Evolutionary conservation across 805 yeast species (phyloP).

Genomic region (Lipomyces yamanashiensis): DNA sequence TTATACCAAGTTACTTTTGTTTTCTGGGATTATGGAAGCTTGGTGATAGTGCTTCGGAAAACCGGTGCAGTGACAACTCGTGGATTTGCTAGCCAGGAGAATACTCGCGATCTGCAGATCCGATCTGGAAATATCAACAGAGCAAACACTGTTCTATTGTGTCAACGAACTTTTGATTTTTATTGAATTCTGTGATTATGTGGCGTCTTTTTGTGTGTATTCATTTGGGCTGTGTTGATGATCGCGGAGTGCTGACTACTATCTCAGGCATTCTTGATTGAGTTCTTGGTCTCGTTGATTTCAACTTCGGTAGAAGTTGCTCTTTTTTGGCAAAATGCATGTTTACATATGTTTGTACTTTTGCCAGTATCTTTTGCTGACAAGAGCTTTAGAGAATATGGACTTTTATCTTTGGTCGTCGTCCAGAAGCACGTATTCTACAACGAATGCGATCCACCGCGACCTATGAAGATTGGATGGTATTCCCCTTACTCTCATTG

Average conservation of each 20-base stretch:
- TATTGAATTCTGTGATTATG: neutral
- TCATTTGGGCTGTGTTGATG: neutral
- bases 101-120: no score
- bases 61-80: no score
- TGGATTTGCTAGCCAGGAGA: no score
- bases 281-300: constrained; percentile 3
- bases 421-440: constrained; percentile 52
- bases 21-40: no score
- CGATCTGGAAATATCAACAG: no score
- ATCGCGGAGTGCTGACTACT: neutral
- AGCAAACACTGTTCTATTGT: no score
- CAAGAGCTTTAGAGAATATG: constrained; percentile 17
- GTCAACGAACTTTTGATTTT: no score
- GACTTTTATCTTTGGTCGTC: constrained; percentile 46
- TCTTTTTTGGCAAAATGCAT: constrained; percentile 20
- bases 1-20: no score
- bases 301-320: constrained; percentile 11
- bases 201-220: neutral
- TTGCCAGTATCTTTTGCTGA: no score
- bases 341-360: neutral
- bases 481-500: constrained; percentile 7
- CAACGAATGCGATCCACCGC: constrained; percentile 56
- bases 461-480: constrained; percentile 74
- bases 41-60: no score
- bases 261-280: neutral